Evolutionary conservation across 805 yeast genomes (phyloP).

Genomic region (Suhomyces kilbournensis): DNA sequence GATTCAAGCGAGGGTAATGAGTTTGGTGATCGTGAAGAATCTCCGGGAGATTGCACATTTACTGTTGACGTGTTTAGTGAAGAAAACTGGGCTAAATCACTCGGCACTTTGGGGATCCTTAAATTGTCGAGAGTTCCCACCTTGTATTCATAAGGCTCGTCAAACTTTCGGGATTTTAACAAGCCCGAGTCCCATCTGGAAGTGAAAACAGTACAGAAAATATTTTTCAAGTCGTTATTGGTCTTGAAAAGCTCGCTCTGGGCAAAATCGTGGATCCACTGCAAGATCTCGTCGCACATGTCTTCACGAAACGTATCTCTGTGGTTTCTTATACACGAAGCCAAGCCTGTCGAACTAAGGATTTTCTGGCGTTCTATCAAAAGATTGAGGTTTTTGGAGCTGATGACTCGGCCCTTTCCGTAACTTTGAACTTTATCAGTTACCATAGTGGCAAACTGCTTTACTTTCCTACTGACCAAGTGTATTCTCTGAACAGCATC

Average conservation of each 20-base stretch:
- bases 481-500: conserved; percentile 70
- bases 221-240: conserved; percentile 44
- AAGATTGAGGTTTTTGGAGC: conserved; percentile 49
- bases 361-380: conserved; percentile 54
- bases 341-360: conserved; percentile 61
- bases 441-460: conserved; percentile 69
- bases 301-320: conserved; percentile 77
- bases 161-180: conserved; percentile 4
- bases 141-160: conserved; percentile 16
- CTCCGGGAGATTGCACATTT: background rate
- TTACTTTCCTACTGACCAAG: conserved; percentile 59
- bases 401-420: conserved; percentile 70
- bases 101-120: conserved; percentile 37
- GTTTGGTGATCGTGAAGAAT: background rate
- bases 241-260: conserved; percentile 52
- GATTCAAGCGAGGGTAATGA: background rate
- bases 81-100: conserved; percentile 3
- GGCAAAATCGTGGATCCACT: conserved; percentile 63
- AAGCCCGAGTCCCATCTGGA: conserved; percentile 60
- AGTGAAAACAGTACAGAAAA: conserved; percentile 57
- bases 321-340: conserved; percentile 61
- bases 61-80: background rate
- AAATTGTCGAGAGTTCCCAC: conserved; percentile 35
- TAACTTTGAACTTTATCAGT: conserved; percentile 56
- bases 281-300: conserved; percentile 67